Base-by-base conservation (phyloP, 352 stramenopile species). In the Pythium plurisporium region DNA sequence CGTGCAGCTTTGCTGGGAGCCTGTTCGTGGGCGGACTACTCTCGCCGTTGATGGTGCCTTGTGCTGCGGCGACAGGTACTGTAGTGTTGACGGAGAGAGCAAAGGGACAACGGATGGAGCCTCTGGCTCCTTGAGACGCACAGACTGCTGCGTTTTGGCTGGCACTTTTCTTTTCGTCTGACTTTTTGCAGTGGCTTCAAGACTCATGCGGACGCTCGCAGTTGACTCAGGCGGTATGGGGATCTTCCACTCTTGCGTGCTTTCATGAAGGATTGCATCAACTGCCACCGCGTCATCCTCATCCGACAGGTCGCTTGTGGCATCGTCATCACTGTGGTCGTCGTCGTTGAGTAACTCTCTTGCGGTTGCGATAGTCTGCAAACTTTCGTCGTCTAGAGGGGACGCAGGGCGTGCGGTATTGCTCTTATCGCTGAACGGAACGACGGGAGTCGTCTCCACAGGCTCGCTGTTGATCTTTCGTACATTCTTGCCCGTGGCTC, bases 51-150 rank as follows among this genome's bases (percentile, higher is more conserved):
- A 15, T 17, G 23, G 30, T 17, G 34, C 8, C 2, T 22, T 22
- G 9, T 22, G 2, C 20, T 54, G 48, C 1, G 49, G 44, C 1
- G 51, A 42, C 15, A 67, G 37, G 42, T 67, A 67, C 12, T 52
- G 59, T 9, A 62, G 22, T 20, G 59, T 62, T 6, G 45, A 45
- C 8, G 47, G 27, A n/a, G 59, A 61, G 11, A 67, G 14, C 4
- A 20, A 27, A 4, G 44, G 44, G 8, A 52, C 29, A 4, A 20
- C 30, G n/a, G 44, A n/a, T 5, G 15, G 10, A 1, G 17, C 17
- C 1, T 56, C 34, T 2, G 4, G 7, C n/a, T 38, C 15, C 7
- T 27, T 41, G 27, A 7, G n/a, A 19, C 29, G 4, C n/a, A 14
- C n/a, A 2, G 43, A n/a, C 5, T 50, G 26, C 29, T 26, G 29